phyloP scores from a whole-genome alignment of 228 moss, liverwort and hornwort species.

The Sphagnum fallax region DNA sequence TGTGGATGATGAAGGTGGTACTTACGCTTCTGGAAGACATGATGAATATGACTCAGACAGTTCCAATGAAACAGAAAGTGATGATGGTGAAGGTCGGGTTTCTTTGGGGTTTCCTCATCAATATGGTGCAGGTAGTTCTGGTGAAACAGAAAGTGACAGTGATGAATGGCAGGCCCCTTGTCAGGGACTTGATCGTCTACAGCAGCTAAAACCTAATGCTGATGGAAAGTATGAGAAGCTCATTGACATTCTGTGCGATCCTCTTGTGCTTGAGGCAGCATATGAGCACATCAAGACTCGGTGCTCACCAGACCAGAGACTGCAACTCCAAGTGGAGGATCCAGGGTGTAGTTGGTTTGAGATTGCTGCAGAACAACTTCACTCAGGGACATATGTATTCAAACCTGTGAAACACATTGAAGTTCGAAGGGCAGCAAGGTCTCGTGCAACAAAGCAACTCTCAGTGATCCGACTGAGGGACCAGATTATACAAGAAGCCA shows the following conservation, averaged over 20 bases:
- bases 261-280: constrained; percentile 33
- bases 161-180: too few relatives aligned
- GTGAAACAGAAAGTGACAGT: constrained; percentile 3
- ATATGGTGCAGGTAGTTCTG: constrained; percentile 1
- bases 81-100: constrained; percentile 6
- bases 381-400: constrained; percentile 21
- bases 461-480: constrained; percentile 25
- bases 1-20: constrained; percentile 11
- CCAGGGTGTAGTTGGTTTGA: constrained; percentile 34
- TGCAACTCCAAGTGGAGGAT: constrained; percentile 15
- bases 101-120: not conserved
- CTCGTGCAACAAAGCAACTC: constrained; percentile 22
- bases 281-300: constrained; percentile 28
- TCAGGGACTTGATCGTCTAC: not conserved
- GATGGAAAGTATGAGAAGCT: constrained; percentile 33
- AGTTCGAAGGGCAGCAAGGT: constrained; percentile 24
- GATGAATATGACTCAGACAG: constrained; percentile 14
- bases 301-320: constrained; percentile 20
- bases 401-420: constrained; percentile 14
- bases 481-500: constrained; percentile 50
- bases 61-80: constrained; percentile 1
- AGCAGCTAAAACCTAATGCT: constrained; percentile 25
- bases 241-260: constrained; percentile 20
- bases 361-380: constrained; percentile 29
- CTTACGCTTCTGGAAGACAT: constrained; percentile 28